phyloP scores from a whole-genome alignment of 495 filamentous ascomycete species.

The Choiromyces venosus region DNA sequence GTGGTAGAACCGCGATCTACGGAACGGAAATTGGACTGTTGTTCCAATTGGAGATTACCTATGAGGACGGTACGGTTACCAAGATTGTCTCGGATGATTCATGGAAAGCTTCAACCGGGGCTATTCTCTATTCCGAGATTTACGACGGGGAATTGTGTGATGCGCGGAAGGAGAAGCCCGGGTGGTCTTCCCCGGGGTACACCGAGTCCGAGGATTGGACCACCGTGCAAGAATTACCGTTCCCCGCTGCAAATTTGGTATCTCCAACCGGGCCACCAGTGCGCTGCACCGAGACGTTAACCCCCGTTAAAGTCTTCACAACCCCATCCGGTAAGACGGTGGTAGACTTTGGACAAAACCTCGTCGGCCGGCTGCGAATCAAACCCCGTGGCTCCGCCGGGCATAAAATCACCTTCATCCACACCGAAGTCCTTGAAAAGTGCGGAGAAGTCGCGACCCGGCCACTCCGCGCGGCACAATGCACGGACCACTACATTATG shows the following conservation, averaged over 20 bases:
- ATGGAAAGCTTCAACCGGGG: conserved; percentile 47
- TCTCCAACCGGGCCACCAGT: not conserved
- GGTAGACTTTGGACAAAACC: conserved; percentile 56
- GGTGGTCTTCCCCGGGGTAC: conserved; percentile 30
- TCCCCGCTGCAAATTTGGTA: not conserved
- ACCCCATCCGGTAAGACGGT: conserved; percentile 48
- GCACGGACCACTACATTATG: conserved; percentile 47
- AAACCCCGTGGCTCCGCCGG: conserved; percentile 44
- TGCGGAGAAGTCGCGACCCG: conserved; percentile 49
- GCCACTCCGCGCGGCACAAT: conserved; percentile 49
- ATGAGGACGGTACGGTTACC: conserved; percentile 35
- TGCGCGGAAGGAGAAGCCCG: conserved; percentile 38
- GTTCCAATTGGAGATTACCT: conserved; percentile 47
- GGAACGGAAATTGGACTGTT: conserved; percentile 49
- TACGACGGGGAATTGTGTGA: conserved; percentile 55
- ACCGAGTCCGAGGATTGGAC: conserved; percentile 26
- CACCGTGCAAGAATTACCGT: not conserved
- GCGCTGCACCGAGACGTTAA: not conserved
- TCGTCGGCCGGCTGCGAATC: conserved; percentile 50
- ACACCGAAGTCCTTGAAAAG: conserved; percentile 53
- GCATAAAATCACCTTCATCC: conserved; percentile 45
- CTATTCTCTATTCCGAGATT: conserved; percentile 49
- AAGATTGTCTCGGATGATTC: conserved; percentile 45
- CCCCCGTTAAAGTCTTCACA: conserved; percentile 24
- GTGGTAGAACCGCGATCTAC: conserved; percentile 45